Evolutionary conservation across 345 rosid genomes (phyloP).

Genomic region (Leavenworthia alabamica): DNA sequence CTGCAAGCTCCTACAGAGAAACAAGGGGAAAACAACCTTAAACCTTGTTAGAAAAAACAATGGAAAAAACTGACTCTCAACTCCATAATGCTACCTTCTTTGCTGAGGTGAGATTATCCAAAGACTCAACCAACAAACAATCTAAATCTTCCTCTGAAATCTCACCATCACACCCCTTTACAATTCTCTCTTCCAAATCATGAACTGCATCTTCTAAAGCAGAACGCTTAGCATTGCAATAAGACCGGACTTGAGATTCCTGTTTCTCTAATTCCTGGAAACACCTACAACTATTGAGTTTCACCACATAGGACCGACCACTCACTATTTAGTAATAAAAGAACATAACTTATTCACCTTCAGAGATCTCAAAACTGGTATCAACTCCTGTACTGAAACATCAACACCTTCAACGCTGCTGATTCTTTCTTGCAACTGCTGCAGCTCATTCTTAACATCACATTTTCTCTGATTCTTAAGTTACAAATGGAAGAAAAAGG

Average conservation of each 20-base stretch:
- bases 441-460: constrained; percentile 31
- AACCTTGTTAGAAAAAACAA: not conserved
- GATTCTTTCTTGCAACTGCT: constrained; percentile 37
- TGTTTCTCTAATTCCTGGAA: constrained; percentile 47
- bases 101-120: constrained; percentile 40
- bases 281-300: not conserved
- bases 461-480: constrained; percentile 43
- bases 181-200: constrained; percentile 45
- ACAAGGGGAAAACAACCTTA: not conserved
- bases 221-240: constrained; percentile 30
- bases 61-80: not conserved
- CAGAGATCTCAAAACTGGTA: constrained; percentile 37
- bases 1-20: constrained; percentile 57
- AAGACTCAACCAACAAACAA: constrained; percentile 32
- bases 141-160: constrained; percentile 35
- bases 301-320: not conserved
- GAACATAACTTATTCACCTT: constrained; percentile 34
- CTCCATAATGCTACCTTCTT: constrained; percentile 42
- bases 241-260: constrained; percentile 41
- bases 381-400: constrained; percentile 36
- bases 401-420: constrained; percentile 24
- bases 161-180: constrained; percentile 30
- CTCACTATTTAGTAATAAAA: not conserved
- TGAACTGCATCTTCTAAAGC: constrained; percentile 41
- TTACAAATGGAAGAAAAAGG: not conserved